These are phyloP conservation scores for Leccinum subgranulosum DNA, from an alignment of 768 basidiomycete species.

Conservation along the genomic window DNA sequence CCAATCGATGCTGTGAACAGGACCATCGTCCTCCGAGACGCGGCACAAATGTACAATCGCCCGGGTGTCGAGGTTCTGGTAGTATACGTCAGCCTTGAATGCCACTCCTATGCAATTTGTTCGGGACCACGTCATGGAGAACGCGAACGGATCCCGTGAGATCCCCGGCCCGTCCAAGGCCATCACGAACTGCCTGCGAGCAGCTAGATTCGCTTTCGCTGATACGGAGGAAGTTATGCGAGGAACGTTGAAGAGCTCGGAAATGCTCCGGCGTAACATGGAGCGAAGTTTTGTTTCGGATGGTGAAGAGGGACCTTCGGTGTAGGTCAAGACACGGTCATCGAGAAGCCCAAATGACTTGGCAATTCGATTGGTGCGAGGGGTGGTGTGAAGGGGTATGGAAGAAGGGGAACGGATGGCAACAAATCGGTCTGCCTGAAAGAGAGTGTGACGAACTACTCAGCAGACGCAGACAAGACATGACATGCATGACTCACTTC, in stretches of 20 bases:
- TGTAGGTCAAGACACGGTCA: slow-evolving; percentile 53
- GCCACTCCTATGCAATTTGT: slow-evolving; percentile 61
- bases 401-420: slow-evolving; percentile 47
- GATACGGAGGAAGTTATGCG: slow-evolving; percentile 39
- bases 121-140: slow-evolving; percentile 59
- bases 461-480: neutral
- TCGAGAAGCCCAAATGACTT: slow-evolving; percentile 58
- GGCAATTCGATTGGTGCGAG: slow-evolving; percentile 65
- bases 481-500: slow-evolving; percentile 22
- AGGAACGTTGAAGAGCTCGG: slow-evolving; percentile 44
- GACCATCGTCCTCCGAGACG: slow-evolving; percentile 33
- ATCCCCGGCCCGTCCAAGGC: slow-evolving; percentile 67
- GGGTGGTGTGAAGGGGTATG: slow-evolving; percentile 58
- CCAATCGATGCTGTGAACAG: slow-evolving; percentile 52
- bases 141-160: slow-evolving; percentile 49
- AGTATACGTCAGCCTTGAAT: slow-evolving; percentile 56
- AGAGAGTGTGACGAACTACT: neutral
- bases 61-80: slow-evolving; percentile 57
- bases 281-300: slow-evolving; percentile 42
- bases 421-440: slow-evolving; percentile 61
- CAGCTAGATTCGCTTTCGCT: slow-evolving; percentile 54
- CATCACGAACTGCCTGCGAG: slow-evolving; percentile 51
- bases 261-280: slow-evolving; percentile 51
- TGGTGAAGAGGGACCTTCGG: slow-evolving; percentile 35
- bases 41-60: slow-evolving; percentile 50